Conservation (phyloP, 495 filamentous ascomycete genomes). For the Aspergillus cristatus region DNA sequence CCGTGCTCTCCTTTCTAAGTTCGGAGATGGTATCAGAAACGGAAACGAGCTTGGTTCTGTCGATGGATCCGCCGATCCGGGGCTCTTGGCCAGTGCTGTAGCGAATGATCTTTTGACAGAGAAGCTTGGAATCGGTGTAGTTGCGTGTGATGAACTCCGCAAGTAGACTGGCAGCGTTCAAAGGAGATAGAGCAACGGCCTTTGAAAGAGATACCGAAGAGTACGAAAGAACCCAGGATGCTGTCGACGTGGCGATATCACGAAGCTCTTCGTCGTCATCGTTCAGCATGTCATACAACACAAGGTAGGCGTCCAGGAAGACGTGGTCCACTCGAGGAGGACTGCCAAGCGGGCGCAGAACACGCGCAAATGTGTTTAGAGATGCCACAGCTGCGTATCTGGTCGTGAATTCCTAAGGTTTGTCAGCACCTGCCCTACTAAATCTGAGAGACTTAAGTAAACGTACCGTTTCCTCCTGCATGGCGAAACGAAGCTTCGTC, state of each 20-base stretch:
- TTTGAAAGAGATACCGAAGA: constrained; percentile 21
- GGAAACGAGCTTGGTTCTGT: constrained; percentile 11
- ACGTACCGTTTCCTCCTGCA: constrained; percentile 37
- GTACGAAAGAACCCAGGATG: constrained; percentile 35
- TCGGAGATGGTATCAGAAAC: constrained; percentile 39
- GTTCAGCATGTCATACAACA: constrained; percentile 56
- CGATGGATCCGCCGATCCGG: constrained; percentile 15
- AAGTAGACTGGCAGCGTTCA: constrained; percentile 41
- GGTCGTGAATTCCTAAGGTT: constrained; percentile 52
- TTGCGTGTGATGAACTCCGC: constrained; percentile 28
- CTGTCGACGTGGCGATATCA: constrained; percentile 47
- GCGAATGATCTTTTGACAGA: constrained; percentile 20
- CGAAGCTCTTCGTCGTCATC: constrained; percentile 91
- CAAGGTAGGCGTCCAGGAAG: constrained; percentile 38
- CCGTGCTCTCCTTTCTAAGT: constrained; percentile 52
- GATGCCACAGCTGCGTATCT: constrained; percentile 47
- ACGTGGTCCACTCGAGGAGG: constrained; percentile 18
- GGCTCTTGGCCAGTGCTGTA: constrained; percentile 22
- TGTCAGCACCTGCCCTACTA: background rate
- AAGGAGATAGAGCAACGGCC: constrained; percentile 28
- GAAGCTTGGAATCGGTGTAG: constrained; percentile 26
- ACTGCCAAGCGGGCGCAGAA: constrained; percentile 15
- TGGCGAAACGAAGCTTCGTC: constrained; percentile 26
- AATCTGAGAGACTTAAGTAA: constrained; percentile 12
- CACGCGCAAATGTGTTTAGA: constrained; percentile 24